These are phyloP conservation scores for Colletotrichum sp. DNA, from an alignment of 2,329 filamentous ascomycete species.

Conservation along the genomic window DNA sequence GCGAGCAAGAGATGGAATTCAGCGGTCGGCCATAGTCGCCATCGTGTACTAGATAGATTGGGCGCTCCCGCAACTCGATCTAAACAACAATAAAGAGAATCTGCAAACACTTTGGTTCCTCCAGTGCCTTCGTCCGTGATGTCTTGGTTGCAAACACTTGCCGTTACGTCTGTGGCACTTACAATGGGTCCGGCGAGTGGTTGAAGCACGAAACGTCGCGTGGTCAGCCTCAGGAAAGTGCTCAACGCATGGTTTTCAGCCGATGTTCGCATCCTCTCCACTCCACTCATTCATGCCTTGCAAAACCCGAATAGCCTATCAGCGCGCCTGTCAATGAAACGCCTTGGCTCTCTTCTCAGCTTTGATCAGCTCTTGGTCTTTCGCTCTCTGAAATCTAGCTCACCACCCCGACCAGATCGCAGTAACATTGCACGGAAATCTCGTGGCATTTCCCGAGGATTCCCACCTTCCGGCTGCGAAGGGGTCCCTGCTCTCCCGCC, in stretches of 20 bases:
- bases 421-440: not conserved
- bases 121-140: not conserved
- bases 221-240: not conserved
- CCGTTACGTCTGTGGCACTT: not conserved
- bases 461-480: not conserved
- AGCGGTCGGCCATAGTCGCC: not conserved
- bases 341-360: not conserved
- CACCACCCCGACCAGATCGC: not conserved
- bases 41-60: slow-evolving; percentile 18
- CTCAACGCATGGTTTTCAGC: not conserved
- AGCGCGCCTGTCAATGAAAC: not conserved
- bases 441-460: not conserved
- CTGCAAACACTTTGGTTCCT: not conserved
- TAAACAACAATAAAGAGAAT: slow-evolving; percentile 5
- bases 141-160: not conserved
- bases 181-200: not conserved
- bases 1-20: slow-evolving; percentile 4
- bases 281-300: not conserved
- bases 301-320: not conserved
- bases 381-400: not conserved
- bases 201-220: slow-evolving; percentile 17
- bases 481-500: not conserved
- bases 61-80: slow-evolving; percentile 15
- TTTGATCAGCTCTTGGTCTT: not conserved
- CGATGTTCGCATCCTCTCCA: not conserved